Conservation (phyloP, 179 eudicot species). For the Carnegiea gigantea region DNA sequence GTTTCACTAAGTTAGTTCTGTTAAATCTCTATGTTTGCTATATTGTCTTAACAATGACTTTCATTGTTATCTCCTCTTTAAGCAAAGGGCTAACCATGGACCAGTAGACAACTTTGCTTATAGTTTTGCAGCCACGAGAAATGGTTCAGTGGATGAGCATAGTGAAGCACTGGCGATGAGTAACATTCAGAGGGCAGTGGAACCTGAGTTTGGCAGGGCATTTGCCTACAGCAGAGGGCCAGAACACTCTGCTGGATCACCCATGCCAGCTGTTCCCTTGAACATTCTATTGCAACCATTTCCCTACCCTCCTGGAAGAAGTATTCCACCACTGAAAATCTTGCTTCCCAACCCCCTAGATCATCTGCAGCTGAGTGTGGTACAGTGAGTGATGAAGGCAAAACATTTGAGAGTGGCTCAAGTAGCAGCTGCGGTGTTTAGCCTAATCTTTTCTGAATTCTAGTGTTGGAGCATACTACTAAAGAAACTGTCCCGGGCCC, state of each 20-base stretch:
- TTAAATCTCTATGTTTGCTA: background rate
- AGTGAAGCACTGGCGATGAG: conserved; percentile 37
- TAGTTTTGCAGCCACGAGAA: conserved; percentile 47
- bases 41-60: background rate
- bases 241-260: conserved; percentile 38
- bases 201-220: conserved; percentile 45
- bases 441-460: conserved; percentile 2
- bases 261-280: conserved; percentile 37
- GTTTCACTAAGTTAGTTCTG: background rate
- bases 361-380: conserved; percentile 41
- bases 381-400: conserved; percentile 41
- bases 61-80: conserved; percentile 11
- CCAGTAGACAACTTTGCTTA: conserved; percentile 53
- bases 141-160: conserved; percentile 53
- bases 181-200: conserved; percentile 44
- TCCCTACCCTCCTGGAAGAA: conserved; percentile 34
- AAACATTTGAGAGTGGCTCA: conserved; percentile 39
- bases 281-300: conserved; percentile 40
- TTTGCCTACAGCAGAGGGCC: conserved; percentile 35
- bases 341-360: conserved; percentile 42
- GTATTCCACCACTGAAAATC: conserved; percentile 39
- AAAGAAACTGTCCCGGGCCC: conserved; percentile 62
- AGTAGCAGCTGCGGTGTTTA: conserved; percentile 50
- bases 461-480: conserved; percentile 49
- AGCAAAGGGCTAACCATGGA: conserved; percentile 62